These are phyloP conservation scores for Agrocybe praecox DNA, from an alignment of 768 basidiomycete genomes.

Conservation along the genomic window DNA sequence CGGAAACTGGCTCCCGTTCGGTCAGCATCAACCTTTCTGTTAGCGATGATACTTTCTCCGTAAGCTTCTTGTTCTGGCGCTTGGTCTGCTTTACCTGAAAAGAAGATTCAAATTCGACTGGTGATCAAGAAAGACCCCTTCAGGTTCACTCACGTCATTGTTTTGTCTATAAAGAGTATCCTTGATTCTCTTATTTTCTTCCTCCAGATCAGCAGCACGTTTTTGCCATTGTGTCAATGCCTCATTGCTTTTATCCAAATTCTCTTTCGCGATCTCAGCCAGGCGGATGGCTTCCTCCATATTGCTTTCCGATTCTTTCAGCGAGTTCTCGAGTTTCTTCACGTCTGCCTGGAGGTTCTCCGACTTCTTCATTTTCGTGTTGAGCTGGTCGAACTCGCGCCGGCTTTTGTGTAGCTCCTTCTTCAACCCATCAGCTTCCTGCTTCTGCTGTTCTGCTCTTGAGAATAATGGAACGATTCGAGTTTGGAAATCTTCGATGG, in stretches of 20 bases:
- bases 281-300: slow-evolving; percentile 28
- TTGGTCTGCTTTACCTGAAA: slow-evolving; percentile 21
- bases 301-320: slow-evolving; percentile 20
- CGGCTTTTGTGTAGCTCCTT: slow-evolving; percentile 13
- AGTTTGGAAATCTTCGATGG: slow-evolving; percentile 40
- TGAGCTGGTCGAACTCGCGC: slow-evolving; percentile 13
- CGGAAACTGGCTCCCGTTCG: slow-evolving; percentile 18
- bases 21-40: slow-evolving; percentile 14
- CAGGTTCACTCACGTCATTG: slow-evolving; percentile 22
- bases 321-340: slow-evolving; percentile 12
- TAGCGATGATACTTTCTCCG: slow-evolving; percentile 20
- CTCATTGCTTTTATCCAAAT: slow-evolving; percentile 21
- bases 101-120: slow-evolving; percentile 1
- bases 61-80: slow-evolving; percentile 23
- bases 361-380: slow-evolving; percentile 17
- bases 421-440: slow-evolving; percentile 26
- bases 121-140: background rate
- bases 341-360: slow-evolving; percentile 24
- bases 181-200: slow-evolving; percentile 28
- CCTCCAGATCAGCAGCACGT: slow-evolving; percentile 23
- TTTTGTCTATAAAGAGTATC: slow-evolving; percentile 31
- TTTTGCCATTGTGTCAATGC: slow-evolving; percentile 16
- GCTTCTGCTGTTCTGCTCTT: slow-evolving; percentile 27
- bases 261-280: slow-evolving; percentile 27
- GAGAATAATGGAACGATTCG: slow-evolving; percentile 42